Percentiles rank a stretch among this genome's conserved stretches.
Conservation (phyloP, 2,329 filamentous ascomycete species). For the Aspergillus luchuensis region DNA sequence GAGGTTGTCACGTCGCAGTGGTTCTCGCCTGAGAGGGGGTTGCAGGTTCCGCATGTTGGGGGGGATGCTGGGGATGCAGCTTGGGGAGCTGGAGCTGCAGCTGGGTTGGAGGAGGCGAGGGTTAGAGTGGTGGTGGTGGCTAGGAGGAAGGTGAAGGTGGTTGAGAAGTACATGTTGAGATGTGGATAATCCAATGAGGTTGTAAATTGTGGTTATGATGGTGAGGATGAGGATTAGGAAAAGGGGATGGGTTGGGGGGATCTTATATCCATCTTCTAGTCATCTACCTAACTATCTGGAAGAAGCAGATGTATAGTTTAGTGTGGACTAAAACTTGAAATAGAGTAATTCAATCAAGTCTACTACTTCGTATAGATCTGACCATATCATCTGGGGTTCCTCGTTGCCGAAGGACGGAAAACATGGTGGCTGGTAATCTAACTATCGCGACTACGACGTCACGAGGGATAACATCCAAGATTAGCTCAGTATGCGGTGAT, state of each 20-base stretch:
- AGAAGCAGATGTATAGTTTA: background rate
- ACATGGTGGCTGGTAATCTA: background rate
- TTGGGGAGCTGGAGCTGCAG: too few relatives aligned
- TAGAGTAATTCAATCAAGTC: background rate
- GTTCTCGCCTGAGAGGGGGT: slow-evolving; percentile 44
- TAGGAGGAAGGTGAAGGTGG: slow-evolving; percentile 17
- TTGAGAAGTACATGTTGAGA: slow-evolving; percentile 32
- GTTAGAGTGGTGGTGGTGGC: slow-evolving; percentile 22
- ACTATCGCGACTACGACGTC: background rate
- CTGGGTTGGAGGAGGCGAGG: slow-evolving; percentile 24
- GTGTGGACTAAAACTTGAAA: background rate
- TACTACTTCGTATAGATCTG: background rate
- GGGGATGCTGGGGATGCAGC: slow-evolving; percentile 16
- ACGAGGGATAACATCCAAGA: background rate
- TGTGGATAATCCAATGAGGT: background rate
- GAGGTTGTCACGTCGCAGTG: slow-evolving; percentile 47
- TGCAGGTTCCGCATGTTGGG: slow-evolving; percentile 41
- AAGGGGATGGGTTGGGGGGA: background rate
- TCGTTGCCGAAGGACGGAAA: too few relatives aligned
- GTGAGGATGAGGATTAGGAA: background rate
- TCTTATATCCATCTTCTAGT: background rate
- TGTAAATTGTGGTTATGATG: background rate
- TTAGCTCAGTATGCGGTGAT: too few relatives aligned
- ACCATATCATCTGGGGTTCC: background rate
- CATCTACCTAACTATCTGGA: background rate